Conservation (phyloP, 2,329 filamentous ascomycete genomes). For the Stagonosporopsis cucurbitacearum region DNA sequence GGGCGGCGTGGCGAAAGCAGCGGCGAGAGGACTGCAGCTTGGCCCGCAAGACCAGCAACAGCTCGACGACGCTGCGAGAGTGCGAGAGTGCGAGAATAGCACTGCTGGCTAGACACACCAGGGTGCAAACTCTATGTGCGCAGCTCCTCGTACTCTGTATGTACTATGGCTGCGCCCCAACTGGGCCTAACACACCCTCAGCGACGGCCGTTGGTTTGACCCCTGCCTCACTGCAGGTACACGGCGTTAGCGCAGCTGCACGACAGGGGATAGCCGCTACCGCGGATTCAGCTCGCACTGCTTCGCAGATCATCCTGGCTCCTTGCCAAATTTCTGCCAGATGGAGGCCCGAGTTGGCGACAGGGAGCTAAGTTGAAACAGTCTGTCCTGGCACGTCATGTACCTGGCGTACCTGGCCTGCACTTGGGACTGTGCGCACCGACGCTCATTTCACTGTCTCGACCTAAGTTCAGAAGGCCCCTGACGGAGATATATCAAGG, state of each 20-base stretch:
- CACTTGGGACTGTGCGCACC: slow-evolving; percentile 46
- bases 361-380: slow-evolving; percentile 47
- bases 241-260: slow-evolving; percentile 18
- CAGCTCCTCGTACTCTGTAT: slow-evolving; percentile 9
- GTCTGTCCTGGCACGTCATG: slow-evolving; percentile 50
- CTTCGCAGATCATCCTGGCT: slow-evolving; percentile 40
- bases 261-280: slow-evolving; percentile 29
- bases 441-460: slow-evolving; percentile 51
- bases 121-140: slow-evolving; percentile 5
- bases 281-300: slow-evolving; percentile 38
- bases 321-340: slow-evolving; percentile 33
- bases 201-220: slow-evolving; percentile 29
- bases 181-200: slow-evolving; percentile 19
- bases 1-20: slow-evolving; percentile 6
- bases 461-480: slow-evolving; percentile 38
- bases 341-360: slow-evolving; percentile 32
- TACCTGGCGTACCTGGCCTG: too few relatives aligned
- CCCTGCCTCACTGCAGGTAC: slow-evolving; percentile 33
- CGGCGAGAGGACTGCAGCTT: neutral
- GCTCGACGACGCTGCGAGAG: neutral
- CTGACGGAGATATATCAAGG: slow-evolving; percentile 41
- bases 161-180: slow-evolving; percentile 11
- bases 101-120: neutral
- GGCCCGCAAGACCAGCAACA: neutral
- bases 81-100: neutral